Conservation (phyloP, 2,329 filamentous ascomycete genomes). For the Fusarium succisae region DNA sequence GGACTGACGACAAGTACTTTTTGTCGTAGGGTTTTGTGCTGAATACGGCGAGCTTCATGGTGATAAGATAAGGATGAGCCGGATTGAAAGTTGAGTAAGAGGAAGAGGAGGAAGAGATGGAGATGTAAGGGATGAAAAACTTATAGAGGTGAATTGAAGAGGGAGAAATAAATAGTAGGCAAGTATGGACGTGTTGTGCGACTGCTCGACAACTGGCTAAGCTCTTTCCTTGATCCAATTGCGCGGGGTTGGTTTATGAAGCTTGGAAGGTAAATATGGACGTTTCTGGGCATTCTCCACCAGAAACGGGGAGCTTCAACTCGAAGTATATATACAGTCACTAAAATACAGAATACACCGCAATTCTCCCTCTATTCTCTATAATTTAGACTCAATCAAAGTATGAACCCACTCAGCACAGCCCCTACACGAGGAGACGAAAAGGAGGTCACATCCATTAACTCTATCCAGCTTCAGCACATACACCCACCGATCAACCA, state of each 20-base stretch:
- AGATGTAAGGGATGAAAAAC: neutral
- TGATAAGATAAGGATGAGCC: neutral
- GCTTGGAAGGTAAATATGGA: slow-evolving; percentile 19
- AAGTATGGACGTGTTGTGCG: neutral
- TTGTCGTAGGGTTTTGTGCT: slow-evolving; percentile 72
- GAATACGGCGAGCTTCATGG: slow-evolving; percentile 70
- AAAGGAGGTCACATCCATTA: neutral
- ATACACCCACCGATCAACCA: neutral
- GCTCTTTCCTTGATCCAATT: slow-evolving; percentile 11
- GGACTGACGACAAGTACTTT: slow-evolving; percentile 59
- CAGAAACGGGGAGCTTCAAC: slow-evolving; percentile 5
- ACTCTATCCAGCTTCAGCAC: neutral
- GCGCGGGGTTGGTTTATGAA: slow-evolving; percentile 29
- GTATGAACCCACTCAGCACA: neutral
- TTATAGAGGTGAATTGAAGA: neutral
- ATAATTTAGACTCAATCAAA: neutral
- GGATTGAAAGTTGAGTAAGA: neutral
- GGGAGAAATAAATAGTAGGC: neutral
- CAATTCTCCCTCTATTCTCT: neutral
- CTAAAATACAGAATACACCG: neutral
- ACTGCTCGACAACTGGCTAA: neutral
- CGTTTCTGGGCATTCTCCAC: slow-evolving; percentile 36
- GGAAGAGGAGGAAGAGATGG: neutral
- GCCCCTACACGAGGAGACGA: neutral
- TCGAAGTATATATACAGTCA: neutral